Evolutionary conservation across 2,329 filamentous ascomycete genomes (phyloP).

Genomic region (Cercospora zeina): DNA sequence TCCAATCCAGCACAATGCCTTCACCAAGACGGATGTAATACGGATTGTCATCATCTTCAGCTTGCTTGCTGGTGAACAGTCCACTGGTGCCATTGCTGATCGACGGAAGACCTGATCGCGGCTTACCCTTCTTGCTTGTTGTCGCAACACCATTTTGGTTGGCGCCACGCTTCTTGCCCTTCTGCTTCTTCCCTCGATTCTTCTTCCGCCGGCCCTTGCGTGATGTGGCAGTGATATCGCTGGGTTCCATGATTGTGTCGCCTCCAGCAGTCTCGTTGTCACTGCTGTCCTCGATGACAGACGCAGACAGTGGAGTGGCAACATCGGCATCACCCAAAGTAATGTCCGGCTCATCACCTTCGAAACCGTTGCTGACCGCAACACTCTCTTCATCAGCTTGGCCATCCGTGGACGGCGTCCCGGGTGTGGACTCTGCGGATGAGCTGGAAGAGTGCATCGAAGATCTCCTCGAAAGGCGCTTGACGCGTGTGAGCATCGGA

Average conservation of each 20-base stretch:
- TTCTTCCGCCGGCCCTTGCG: constrained; percentile 20
- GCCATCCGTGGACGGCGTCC: constrained; percentile 20
- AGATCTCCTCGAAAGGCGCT: constrained; percentile 28
- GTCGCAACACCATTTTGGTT: constrained; percentile 23
- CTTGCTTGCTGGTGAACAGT: constrained; percentile 15
- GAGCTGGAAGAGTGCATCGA: constrained; percentile 35
- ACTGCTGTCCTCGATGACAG: constrained; percentile 21
- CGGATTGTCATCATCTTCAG: constrained; percentile 31
- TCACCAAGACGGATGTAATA: constrained; percentile 71
- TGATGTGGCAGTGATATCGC: constrained; percentile 14
- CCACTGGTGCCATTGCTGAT: not conserved
- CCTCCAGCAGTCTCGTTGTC: constrained; percentile 25
- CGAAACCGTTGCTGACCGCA: constrained; percentile 28
- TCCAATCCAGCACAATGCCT: constrained; percentile 86
- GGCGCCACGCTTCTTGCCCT: constrained; percentile 24
- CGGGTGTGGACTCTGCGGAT: constrained; percentile 29
- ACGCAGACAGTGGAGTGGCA: constrained; percentile 14
- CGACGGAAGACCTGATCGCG: constrained; percentile 7
- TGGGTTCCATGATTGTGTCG: constrained; percentile 23
- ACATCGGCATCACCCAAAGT: constrained; percentile 28
- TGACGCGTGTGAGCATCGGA: constrained; percentile 37
- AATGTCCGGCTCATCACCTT: constrained; percentile 33
- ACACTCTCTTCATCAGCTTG: constrained; percentile 33
- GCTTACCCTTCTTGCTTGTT: constrained; percentile 32
- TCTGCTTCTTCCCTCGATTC: constrained; percentile 33